phyloP scores from a whole-genome alignment of 129 eudicot species.

The Flaveria ramosissima region DNA sequence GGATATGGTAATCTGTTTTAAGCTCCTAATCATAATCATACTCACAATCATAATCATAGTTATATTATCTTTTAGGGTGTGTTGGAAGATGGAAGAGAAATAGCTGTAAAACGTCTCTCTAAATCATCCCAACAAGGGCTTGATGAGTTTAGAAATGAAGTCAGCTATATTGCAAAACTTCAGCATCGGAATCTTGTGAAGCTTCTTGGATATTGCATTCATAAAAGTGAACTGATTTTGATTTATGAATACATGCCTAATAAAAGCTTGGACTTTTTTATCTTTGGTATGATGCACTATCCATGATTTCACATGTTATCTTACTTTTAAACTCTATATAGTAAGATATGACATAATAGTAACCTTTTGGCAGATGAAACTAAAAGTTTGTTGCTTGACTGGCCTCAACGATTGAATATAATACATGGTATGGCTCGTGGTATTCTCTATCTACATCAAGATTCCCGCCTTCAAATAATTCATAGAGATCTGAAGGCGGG shows the following conservation, averaged over 20 bases:
- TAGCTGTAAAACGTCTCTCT: constrained; percentile 14
- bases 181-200: constrained; percentile 42
- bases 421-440: no score
- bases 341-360: no score
- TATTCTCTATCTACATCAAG: no score
- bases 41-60: no score
- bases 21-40: no score
- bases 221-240: constrained; percentile 12
- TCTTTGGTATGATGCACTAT: background rate
- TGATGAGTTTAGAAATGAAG: constrained; percentile 9
- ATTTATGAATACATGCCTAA: constrained; percentile 13
- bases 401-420: no score
- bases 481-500: no score
- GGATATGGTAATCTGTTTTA: no score
- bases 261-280: constrained; percentile 10
- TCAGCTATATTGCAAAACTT: constrained; percentile 30
- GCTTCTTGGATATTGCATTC: constrained; percentile 38
- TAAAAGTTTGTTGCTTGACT: no score
- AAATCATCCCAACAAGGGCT: constrained; percentile 5
- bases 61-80: constrained; percentile 11
- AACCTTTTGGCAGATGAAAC: no score
- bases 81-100: constrained; percentile 7
- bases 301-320: background rate
- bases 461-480: no score
- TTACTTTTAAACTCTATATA: no score